Evolutionary conservation across 495 filamentous ascomycete genomes (phyloP).

Genomic region (Penicillium samsonianum): DNA sequence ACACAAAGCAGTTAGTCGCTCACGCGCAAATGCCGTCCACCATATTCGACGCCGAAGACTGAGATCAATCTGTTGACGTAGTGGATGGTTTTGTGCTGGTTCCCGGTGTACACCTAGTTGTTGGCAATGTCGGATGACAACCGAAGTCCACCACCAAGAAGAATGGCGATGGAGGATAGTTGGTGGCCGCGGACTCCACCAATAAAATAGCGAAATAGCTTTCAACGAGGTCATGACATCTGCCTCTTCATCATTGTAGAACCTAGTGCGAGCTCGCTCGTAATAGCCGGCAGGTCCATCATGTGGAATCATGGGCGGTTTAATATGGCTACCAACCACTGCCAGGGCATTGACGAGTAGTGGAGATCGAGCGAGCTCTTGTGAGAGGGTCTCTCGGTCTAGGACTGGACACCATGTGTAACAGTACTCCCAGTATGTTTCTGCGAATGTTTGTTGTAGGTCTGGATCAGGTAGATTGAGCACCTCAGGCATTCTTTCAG

Average conservation of each 20-base stretch:
- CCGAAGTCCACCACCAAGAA: conserved; percentile 44
- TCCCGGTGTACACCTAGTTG: conserved; percentile 39
- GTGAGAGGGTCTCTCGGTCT: conserved; percentile 25
- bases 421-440: conserved; percentile 39
- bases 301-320: conserved; percentile 36
- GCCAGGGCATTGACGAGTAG: conserved; percentile 41
- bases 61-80: conserved; percentile 22
- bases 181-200: conserved; percentile 39
- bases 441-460: conserved; percentile 37
- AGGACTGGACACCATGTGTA: conserved; percentile 40
- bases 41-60: conserved; percentile 37
- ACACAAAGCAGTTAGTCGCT: conserved; percentile 39
- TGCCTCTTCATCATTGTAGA: conserved; percentile 38
- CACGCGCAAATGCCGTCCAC: conserved; percentile 42
- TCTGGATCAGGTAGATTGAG: conserved; percentile 30
- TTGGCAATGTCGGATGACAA: conserved; percentile 39
- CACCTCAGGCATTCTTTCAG: conserved; percentile 16
- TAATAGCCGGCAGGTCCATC: conserved; percentile 38
- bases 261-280: conserved; percentile 28
- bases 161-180: conserved; percentile 37
- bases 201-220: conserved; percentile 38
- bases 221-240: conserved; percentile 31
- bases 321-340: conserved; percentile 33
- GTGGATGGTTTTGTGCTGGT: conserved; percentile 13
- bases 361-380: conserved; percentile 31